Evolutionary conservation across 2,329 filamentous ascomycete species (phyloP).

Genomic region (Cytospora mali): DNA sequence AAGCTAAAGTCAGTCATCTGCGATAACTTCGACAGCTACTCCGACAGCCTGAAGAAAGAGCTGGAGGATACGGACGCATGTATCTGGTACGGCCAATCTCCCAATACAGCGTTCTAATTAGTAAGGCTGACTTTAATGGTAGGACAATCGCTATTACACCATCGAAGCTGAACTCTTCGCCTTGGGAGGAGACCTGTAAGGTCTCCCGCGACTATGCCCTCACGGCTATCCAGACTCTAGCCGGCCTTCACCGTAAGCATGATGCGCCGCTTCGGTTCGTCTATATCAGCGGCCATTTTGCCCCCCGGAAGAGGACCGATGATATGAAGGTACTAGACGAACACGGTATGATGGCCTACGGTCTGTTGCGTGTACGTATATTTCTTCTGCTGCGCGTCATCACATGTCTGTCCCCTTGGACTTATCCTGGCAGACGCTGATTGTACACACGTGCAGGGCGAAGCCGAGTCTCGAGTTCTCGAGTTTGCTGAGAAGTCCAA

Average conservation of each 20-base stretch:
- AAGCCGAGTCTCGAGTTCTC: constrained; percentile 48
- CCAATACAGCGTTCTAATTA: neutral
- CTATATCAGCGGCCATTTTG: constrained; percentile 29
- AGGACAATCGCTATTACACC: constrained; percentile 38
- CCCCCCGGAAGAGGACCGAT: constrained; percentile 13
- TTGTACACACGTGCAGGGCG: constrained; percentile 41
- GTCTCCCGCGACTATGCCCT: constrained; percentile 17
- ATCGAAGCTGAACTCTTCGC: constrained; percentile 22
- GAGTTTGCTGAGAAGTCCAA: constrained; percentile 43
- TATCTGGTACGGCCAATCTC: constrained; percentile 44
- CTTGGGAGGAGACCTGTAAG: constrained; percentile 21
- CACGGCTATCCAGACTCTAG: constrained; percentile 7
- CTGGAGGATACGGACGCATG: constrained; percentile 46
- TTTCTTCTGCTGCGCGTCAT: neutral
- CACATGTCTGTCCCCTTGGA: neutral
- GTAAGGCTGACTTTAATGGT: neutral
- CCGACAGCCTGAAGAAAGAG: constrained; percentile 43
- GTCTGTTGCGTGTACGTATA: constrained; percentile 17
- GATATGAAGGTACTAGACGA: constrained; percentile 18
- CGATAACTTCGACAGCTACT: constrained; percentile 45
- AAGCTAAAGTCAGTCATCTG: constrained; percentile 47
- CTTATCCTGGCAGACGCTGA: neutral
- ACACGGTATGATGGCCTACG: constrained; percentile 12
- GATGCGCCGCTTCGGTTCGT: constrained; percentile 38
- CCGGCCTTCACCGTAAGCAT: constrained; percentile 2